These are phyloP conservation scores for Orbilia ellipsospora DNA, from an alignment of 2,329 filamentous ascomycete genomes.

Conservation along the genomic window DNA sequence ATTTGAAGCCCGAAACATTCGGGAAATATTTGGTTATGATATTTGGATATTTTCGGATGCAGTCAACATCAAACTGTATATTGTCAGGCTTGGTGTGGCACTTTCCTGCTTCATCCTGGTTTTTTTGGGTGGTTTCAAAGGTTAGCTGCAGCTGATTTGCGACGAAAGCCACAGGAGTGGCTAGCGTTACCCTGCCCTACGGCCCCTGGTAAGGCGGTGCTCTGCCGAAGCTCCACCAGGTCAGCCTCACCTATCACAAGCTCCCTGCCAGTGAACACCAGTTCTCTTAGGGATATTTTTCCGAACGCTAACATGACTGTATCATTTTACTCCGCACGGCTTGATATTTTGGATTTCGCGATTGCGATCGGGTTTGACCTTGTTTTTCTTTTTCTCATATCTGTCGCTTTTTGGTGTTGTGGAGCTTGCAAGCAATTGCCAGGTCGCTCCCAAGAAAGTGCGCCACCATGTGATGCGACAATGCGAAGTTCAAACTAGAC, in stretches of 20 bases:
- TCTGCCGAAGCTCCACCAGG: constrained; percentile 14
- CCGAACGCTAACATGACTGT: constrained; percentile 19
- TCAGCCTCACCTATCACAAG: constrained; percentile 38
- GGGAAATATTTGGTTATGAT: constrained; percentile 22
- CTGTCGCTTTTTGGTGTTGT: constrained; percentile 17
- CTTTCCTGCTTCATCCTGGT: not conserved
- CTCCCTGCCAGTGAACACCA: not conserved
- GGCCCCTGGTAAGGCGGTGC: constrained; percentile 40
- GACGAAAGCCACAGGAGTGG: constrained; percentile 40
- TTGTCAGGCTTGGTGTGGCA: constrained; percentile 19
- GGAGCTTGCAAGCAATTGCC: constrained; percentile 2
- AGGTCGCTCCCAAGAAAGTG: constrained; percentile 12
- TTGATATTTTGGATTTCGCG: constrained; percentile 38
- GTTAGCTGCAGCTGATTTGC: constrained; percentile 31
- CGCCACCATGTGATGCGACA: constrained; percentile 40
- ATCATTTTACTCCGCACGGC: constrained; percentile 20
- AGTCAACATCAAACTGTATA: not conserved
- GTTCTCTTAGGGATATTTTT: constrained; percentile 17
- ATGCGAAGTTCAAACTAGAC: constrained; percentile 2
- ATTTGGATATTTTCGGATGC: no score
- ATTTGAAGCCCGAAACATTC: not conserved
- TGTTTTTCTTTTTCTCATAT: constrained; percentile 24
- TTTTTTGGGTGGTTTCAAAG: constrained; percentile 14
- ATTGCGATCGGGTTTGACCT: constrained; percentile 11
- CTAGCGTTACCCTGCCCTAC: constrained; percentile 16